Percentiles rank a stretch among this genome's conserved stretches.
Evolutionary conservation across 352 stramenopile species (phyloP).

Genomic region (Pythium volutum): DNA sequence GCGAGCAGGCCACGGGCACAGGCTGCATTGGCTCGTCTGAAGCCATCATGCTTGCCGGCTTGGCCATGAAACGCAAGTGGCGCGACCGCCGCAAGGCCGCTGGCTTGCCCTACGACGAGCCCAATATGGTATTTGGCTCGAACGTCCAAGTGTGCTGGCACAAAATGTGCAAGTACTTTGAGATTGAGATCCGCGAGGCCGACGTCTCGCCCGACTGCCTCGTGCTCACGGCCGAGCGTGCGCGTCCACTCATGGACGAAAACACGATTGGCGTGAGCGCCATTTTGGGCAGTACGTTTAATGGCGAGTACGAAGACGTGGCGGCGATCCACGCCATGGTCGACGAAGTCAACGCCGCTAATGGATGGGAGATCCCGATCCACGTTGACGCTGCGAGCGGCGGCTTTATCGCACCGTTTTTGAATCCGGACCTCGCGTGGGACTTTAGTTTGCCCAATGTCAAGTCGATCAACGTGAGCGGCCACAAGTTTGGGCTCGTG

Average conservation of each 20-base stretch:
- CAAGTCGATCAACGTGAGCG: constrained; percentile 92
- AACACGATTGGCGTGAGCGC: constrained; percentile 91
- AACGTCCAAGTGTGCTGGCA: constrained; percentile 94
- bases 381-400: constrained; percentile 91
- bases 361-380: constrained; percentile 83
- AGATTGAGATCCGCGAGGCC: constrained; percentile 88
- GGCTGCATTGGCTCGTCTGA: constrained; percentile 92
- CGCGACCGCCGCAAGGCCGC: constrained; percentile 78
- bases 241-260: constrained; percentile 80
- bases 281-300: constrained; percentile 93
- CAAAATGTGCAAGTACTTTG: constrained; percentile 95
- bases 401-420: constrained; percentile 91
- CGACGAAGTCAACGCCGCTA: constrained; percentile 74
- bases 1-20: constrained; percentile 72
- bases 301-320: constrained; percentile 92
- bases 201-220: constrained; percentile 84
- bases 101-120: constrained; percentile 77
- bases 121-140: constrained; percentile 92
- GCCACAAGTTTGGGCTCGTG: constrained; percentile 93
- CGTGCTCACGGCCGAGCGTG: constrained; percentile 80
- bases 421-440: constrained; percentile 86
- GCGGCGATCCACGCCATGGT: constrained; percentile 90
- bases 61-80: constrained; percentile 92
- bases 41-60: constrained; percentile 87
- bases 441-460: constrained; percentile 90